Conservation (phyloP, 805 yeast genomes). For the Helenozyma baotianmanensis region DNA sequence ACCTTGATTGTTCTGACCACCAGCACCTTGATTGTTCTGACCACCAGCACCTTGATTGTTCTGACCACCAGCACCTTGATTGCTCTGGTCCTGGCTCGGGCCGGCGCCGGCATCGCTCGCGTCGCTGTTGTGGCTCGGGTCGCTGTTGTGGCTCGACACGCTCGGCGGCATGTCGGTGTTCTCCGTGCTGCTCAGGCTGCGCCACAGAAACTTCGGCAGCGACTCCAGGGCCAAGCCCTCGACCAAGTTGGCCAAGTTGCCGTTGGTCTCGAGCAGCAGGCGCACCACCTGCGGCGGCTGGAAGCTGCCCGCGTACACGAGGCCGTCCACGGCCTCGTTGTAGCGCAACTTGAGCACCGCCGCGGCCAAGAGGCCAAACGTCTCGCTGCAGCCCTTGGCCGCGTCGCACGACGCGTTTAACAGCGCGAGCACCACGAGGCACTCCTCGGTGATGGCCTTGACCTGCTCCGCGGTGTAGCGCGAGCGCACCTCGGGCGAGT, state of each 20-base stretch:
- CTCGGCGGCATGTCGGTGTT: no score
- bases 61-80: no score
- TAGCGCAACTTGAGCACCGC: constrained; percentile 64
- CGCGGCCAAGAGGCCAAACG: constrained; percentile 65
- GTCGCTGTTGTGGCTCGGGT: no score
- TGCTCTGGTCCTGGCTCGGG: no score
- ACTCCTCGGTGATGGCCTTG: constrained; percentile 47
- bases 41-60: no score
- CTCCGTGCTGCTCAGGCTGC: no score
- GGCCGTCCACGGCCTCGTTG: constrained; percentile 24
- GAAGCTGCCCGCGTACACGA: not conserved
- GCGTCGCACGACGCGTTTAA: constrained; percentile 73
- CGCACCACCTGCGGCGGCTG: not conserved
- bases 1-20: no score
- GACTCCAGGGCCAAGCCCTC: constrained; percentile 17
- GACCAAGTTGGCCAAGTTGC: constrained; percentile 36
- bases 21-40: no score
- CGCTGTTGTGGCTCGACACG: no score
- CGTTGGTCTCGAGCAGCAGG: constrained; percentile 18
- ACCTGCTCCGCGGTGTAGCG: constrained; percentile 42
- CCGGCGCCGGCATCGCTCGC: no score
- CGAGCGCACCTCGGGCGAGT: constrained; percentile 51
- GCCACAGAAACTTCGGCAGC: no score
- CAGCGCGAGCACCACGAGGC: constrained; percentile 55
- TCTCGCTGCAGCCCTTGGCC: constrained; percentile 65